These are phyloP conservation scores for Cardamine occulta DNA, from an alignment of 345 rosid genomes.

Conservation along the genomic window DNA sequence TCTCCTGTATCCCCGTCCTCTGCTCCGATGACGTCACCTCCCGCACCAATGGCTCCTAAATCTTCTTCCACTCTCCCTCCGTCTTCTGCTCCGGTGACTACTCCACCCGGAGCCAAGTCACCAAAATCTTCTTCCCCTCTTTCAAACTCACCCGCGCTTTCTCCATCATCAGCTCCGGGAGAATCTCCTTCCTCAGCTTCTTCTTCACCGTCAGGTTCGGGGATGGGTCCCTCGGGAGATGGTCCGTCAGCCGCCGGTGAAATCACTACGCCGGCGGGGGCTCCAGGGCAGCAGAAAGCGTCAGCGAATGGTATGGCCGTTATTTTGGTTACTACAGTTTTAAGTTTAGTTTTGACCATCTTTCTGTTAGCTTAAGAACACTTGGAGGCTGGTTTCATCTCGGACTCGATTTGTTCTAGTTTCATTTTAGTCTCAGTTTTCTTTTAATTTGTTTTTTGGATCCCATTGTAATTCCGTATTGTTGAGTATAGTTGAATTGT, in stretches of 20 bases:
- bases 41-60: slow-evolving; percentile 36
- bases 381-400: slow-evolving; percentile 25
- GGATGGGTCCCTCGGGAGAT: slow-evolving; percentile 20
- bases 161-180: slow-evolving; percentile 28
- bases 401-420: slow-evolving; percentile 29
- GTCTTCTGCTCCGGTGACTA: neutral
- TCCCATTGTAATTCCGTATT: slow-evolving; percentile 22
- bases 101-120: neutral
- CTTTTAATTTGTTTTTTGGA: slow-evolving; percentile 4
- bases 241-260: slow-evolving; percentile 34
- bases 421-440: slow-evolving; percentile 14
- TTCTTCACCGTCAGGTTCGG: slow-evolving; percentile 21
- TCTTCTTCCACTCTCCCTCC: slow-evolving; percentile 28
- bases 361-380: slow-evolving; percentile 27
- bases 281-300: slow-evolving; percentile 27
- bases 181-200: slow-evolving; percentile 14
- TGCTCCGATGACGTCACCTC: slow-evolving; percentile 25
- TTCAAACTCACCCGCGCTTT: slow-evolving; percentile 20
- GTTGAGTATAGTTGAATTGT: slow-evolving; percentile 34
- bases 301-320: slow-evolving; percentile 33
- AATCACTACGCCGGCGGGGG: slow-evolving; percentile 26
- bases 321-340: slow-evolving; percentile 25
- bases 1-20: slow-evolving; percentile 24
- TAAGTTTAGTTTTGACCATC: slow-evolving; percentile 27
- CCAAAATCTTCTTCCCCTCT: slow-evolving; percentile 28